Evolutionary conservation across 179 eudicot species (phyloP).

Genomic region (Silene vulgaris): DNA sequence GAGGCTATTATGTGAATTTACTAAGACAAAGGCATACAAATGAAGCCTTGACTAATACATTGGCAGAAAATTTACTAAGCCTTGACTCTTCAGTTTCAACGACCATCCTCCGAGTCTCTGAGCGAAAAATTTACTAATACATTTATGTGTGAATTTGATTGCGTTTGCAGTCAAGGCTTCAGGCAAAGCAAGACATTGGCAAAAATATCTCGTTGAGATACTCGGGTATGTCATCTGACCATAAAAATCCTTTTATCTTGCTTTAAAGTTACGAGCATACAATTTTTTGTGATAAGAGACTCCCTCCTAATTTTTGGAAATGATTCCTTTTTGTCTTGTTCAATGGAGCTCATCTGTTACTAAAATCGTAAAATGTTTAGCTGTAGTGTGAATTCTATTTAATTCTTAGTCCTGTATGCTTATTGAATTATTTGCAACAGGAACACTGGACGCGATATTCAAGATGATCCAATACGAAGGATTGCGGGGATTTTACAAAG

Average conservation of each 20-base stretch:
- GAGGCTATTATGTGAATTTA: too few species aligned
- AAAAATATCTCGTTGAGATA: conserved; percentile 60
- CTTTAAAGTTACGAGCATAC: neutral
- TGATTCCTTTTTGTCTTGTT: neutral
- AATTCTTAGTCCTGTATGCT: neutral
- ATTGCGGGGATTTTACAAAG: conserved; percentile 69
- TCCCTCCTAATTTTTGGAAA: neutral
- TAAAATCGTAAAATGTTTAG: neutral
- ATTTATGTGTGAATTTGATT: neutral
- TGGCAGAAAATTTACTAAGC: too few species aligned
- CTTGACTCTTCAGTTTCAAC: too few species aligned
- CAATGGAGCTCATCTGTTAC: neutral
- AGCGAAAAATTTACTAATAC: neutral
- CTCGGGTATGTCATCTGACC: conserved; percentile 49
- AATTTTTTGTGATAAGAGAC: neutral
- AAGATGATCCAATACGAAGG: conserved; percentile 87
- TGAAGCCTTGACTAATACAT: too few species aligned
- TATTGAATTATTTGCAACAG: conserved; percentile 32
- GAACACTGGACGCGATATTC: conserved; percentile 71
- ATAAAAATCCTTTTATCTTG: too few species aligned
- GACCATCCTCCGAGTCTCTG: too few species aligned
- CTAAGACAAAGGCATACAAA: too few species aligned
- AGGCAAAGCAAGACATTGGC: conserved; percentile 97
- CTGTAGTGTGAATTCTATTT: neutral
- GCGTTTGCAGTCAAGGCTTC: conserved; percentile 84